phyloP scores from a whole-genome alignment of 345 rosid species.

The Salix caprea region DNA sequence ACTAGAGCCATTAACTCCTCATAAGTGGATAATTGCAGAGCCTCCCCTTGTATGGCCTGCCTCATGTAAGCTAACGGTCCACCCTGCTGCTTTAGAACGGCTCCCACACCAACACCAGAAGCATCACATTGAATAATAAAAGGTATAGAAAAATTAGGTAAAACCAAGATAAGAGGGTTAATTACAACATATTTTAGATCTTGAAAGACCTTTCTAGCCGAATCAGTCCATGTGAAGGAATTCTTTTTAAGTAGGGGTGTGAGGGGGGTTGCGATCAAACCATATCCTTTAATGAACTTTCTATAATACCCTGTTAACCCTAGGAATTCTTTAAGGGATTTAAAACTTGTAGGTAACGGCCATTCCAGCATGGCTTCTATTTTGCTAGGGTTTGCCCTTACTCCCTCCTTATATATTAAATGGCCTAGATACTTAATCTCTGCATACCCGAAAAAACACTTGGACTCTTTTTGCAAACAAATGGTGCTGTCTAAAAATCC shows the following conservation, averaged over 20 bases:
- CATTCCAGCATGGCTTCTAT: neutral
- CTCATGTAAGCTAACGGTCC: too few species aligned
- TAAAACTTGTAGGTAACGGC: neutral
- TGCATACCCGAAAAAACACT: neutral
- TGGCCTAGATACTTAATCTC: neutral
- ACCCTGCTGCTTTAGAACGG: neutral
- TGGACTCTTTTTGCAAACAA: neutral
- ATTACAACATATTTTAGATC: neutral
- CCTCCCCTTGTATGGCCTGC: too few species aligned
- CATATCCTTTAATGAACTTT: neutral
- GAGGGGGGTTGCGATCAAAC: neutral
- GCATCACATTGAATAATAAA: neutral
- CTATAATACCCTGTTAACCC: neutral
- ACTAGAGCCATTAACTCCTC: too few species aligned
- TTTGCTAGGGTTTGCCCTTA: neutral
- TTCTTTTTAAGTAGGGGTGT: neutral
- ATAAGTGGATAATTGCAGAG: too few species aligned
- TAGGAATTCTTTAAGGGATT: neutral
- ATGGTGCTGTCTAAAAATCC: too few species aligned
- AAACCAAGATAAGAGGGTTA: neutral
- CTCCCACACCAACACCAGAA: neutral
- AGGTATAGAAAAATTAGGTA: neutral
- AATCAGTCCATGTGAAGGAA: neutral
- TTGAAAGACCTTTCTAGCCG: neutral
- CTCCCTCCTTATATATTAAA: neutral